Evolutionary conservation across 257 asterid genomes (phyloP).

Genomic region (Eustoma russellianum): DNA sequence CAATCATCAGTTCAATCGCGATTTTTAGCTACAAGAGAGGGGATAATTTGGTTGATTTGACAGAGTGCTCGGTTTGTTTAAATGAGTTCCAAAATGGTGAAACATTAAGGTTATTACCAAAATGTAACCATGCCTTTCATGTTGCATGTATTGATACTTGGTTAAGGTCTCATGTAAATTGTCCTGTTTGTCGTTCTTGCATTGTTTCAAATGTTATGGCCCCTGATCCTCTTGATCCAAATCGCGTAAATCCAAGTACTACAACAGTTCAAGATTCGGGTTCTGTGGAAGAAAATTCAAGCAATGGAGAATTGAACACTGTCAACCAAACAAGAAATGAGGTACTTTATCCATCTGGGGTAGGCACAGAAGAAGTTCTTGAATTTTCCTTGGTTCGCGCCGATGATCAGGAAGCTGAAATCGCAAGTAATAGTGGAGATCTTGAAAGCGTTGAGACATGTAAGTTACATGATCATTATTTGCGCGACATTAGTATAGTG

Average conservation of each 20-base stretch:
- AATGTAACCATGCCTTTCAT: slow-evolving; percentile 38
- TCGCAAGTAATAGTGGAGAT: neutral
- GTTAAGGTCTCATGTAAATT: slow-evolving; percentile 30
- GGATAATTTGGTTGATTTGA: slow-evolving; percentile 19
- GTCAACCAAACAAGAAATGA: slow-evolving; percentile 1
- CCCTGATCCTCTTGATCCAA: slow-evolving; percentile 6
- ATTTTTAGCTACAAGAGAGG: slow-evolving; percentile 24
- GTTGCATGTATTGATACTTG: slow-evolving; percentile 34
- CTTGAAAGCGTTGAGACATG: too few species aligned
- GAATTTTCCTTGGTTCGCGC: neutral
- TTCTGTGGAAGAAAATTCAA: slow-evolving; percentile 2
- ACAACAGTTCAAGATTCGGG: neutral
- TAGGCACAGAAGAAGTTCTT: slow-evolving; percentile 3
- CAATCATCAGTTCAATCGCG: slow-evolving; percentile 24
- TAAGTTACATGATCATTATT: neutral
- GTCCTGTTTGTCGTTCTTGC: slow-evolving; percentile 32
- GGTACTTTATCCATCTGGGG: neutral
- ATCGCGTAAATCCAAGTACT: neutral
- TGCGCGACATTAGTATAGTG: neutral
- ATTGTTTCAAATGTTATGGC: slow-evolving; percentile 4
- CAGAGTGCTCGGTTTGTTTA: slow-evolving; percentile 30
- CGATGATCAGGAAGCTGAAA: neutral
- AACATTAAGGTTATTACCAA: slow-evolving; percentile 27
- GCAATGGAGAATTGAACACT: neutral
- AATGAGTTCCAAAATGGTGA: slow-evolving; percentile 26